phyloP scores from a whole-genome alignment of 1,284 basidiomycete species.

The Sporisorium reilianum region DNA sequence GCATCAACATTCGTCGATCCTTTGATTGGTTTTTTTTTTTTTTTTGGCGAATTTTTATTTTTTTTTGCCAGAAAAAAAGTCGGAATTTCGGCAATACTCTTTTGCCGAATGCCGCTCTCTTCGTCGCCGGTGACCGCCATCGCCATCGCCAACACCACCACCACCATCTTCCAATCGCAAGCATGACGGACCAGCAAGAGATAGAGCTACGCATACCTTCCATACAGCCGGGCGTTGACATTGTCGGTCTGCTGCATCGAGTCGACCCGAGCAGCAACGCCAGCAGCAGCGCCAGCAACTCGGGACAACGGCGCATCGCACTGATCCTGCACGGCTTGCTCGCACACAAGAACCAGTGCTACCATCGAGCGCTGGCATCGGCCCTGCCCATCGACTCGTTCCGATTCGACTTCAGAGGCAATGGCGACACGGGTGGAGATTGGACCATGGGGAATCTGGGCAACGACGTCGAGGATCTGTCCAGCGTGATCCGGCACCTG shows the following conservation, averaged over 20 bases:
- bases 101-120: background rate
- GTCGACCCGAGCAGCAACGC: background rate
- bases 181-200: constrained; percentile 14
- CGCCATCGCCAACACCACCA: background rate
- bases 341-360: constrained; percentile 76
- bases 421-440: constrained; percentile 27
- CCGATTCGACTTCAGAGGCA: constrained; percentile 80
- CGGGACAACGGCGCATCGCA: constrained; percentile 27
- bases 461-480: constrained; percentile 37
- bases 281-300: background rate
- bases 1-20: background rate
- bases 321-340: constrained; percentile 58
- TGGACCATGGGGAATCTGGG: constrained; percentile 30
- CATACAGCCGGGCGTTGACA: constrained; percentile 9
- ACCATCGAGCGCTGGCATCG: constrained; percentile 78
- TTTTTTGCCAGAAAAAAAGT: background rate
- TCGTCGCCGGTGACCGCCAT: background rate
- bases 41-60: background rate
- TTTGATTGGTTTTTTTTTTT: background rate
- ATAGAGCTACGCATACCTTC: constrained; percentile 25
- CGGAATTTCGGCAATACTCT: background rate
- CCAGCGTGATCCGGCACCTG: constrained; percentile 26
- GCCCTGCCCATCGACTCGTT: constrained; percentile 80
- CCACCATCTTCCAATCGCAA: background rate
- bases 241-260: constrained; percentile 29